Conservation (phyloP, 495 filamentous ascomycete species). For the Lasiosphaeriaceae sp. region DNA sequence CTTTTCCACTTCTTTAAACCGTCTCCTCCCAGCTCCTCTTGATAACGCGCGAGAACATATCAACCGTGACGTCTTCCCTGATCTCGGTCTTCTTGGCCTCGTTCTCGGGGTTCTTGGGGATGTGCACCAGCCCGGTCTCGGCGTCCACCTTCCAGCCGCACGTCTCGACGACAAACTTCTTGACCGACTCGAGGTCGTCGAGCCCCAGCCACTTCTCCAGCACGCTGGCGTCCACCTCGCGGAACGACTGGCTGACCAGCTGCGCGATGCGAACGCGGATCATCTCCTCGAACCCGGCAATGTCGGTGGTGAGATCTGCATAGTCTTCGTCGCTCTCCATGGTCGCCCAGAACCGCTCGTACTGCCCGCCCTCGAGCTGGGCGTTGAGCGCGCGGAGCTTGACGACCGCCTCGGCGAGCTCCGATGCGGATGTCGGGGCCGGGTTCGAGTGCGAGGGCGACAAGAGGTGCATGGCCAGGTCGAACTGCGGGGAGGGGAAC, state of each 20-base stretch:
- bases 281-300: constrained; percentile 93
- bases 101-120: constrained; percentile 94
- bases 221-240: constrained; percentile 70
- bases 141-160: constrained; percentile 79
- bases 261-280: constrained; percentile 89
- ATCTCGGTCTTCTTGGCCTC: constrained; percentile 95
- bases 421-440: constrained; percentile 42
- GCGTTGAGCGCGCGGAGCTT: constrained; percentile 81
- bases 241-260: constrained; percentile 81
- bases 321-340: constrained; percentile 94
- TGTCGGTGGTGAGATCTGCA: constrained; percentile 90
- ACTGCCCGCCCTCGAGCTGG: constrained; percentile 81
- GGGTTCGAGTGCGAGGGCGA: constrained; percentile 42
- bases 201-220: constrained; percentile 88
- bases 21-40: constrained; percentile 88
- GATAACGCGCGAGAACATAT: constrained; percentile 78
- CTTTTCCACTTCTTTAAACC: constrained; percentile 40
- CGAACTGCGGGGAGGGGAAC: constrained; percentile 95
- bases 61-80: constrained; percentile 93
- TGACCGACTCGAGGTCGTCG: constrained; percentile 64
- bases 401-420: constrained; percentile 79
- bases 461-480: constrained; percentile 88
- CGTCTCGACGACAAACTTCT: constrained; percentile 76
- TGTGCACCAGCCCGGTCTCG: constrained; percentile 51
- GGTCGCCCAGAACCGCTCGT: constrained; percentile 87